phyloP scores from a whole-genome alignment of 768 basidiomycete species.

The Kwoniella dejecticola region DNA sequence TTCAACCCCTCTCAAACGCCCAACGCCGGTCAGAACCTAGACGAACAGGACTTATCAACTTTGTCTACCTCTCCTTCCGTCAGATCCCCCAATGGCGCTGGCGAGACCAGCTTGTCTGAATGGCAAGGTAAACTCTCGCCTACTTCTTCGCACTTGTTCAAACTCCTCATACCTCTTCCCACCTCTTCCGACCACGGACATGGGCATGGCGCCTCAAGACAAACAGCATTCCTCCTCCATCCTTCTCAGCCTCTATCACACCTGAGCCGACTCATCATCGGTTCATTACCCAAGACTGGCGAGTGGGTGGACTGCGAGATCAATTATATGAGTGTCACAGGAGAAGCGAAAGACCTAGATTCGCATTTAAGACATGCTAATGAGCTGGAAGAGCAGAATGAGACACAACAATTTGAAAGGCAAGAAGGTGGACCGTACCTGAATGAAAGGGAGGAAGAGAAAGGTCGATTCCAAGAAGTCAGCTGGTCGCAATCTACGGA shows the following conservation, averaged over 20 bases:
- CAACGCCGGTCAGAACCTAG: conserved; percentile 19
- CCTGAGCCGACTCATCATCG: conserved; percentile 63
- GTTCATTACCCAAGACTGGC: conserved; percentile 49
- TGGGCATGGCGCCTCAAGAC: conserved; percentile 44
- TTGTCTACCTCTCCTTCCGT: background rate
- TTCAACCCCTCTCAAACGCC: conserved; percentile 45
- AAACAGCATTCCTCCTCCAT: conserved; percentile 66
- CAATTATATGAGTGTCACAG: conserved; percentile 52
- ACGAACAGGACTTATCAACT: conserved; percentile 1
- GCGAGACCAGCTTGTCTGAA: background rate
- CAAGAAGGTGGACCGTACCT: conserved; percentile 55
- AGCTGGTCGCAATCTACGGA: conserved; percentile 69
- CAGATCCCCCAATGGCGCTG: background rate
- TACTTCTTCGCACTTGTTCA: conserved; percentile 69
- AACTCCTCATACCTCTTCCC: conserved; percentile 64
- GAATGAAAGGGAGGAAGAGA: conserved; percentile 29
- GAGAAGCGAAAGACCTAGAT: conserved; percentile 44
- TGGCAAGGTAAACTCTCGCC: conserved; percentile 64
- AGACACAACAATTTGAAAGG: background rate
- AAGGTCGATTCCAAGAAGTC: conserved; percentile 51
- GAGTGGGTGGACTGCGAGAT: conserved; percentile 39
- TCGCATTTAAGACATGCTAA: conserved; percentile 37
- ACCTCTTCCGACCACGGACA: conserved; percentile 14
- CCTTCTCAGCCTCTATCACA: conserved; percentile 72
- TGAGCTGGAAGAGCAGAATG: conserved; percentile 53